Evolutionary conservation across 2,329 filamentous ascomycete genomes (phyloP), one percentile per base, ranked within the genome.

Genomic region (Pestalotiopsis sp.): DNA sequence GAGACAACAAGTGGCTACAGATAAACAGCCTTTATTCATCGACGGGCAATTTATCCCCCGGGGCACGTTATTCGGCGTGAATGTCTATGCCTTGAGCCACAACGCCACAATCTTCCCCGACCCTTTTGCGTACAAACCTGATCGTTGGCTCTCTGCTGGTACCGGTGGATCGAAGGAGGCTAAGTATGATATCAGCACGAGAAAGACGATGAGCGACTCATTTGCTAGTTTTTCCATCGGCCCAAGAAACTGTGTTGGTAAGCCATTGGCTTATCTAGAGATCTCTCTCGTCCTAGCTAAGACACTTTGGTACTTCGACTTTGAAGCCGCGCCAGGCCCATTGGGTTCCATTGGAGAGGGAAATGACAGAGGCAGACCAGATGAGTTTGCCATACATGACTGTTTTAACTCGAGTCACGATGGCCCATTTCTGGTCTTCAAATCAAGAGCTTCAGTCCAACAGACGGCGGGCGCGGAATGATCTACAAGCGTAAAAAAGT

Each of bases 71-170:
- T 72, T 82, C 5, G 79, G 76, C 11, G 71, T 77, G 0, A 73
- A 74, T 11, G 72, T 73, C 26, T 81, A 80, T 69, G 72, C 73
- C 2, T 72, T 81, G 2, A 78, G 81, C n/a, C 78, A 80, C 57
- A 75, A 78, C 63, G 66, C 72, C 9, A 70, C 72, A 4, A 76
- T 75, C 66, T 77, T 76, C 57, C 69, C 73, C 0, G 68, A 75
- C 10, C 68, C 72, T 0, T 76, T 71, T 61, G 66, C 26, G 14
- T 81, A 75, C 59, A 66, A 74, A 10, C 77, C 78, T 9, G 75
- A 80, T 14, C 72, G 79, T 24, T 81, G 79, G 78, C 68, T 80
- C 3, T 66, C 69, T n/a, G 70, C 67, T 10, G 67, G n/a, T 30
- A 66, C 10, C 62, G 1, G 64, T 67, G 3, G 74, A 77, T n/a